phyloP scores from a whole-genome alignment of 2,329 filamentous ascomycete genomes.

The Myriosclerotinia scirpicola region DNA sequence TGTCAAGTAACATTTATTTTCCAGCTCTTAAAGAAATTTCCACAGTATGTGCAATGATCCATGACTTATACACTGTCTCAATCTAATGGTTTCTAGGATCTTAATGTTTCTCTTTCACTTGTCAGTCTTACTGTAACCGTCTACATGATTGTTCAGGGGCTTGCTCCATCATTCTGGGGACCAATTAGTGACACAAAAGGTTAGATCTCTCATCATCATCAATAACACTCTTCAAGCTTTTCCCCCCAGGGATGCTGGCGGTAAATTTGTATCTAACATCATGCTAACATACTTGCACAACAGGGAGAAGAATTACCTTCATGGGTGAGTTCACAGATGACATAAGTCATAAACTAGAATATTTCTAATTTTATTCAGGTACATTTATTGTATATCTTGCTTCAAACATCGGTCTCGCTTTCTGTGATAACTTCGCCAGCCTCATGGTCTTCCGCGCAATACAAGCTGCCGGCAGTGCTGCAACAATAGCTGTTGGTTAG shows the following conservation, averaged over 20 bases:
- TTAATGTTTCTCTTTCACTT: conserved; percentile 22
- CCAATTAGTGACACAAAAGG: conserved; percentile 43
- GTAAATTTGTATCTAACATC: neutral
- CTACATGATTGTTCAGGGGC: conserved; percentile 53
- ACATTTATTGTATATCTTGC: conserved; percentile 50
- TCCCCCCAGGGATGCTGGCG: neutral
- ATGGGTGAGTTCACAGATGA: conserved; percentile 25
- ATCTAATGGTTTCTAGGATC: conserved; percentile 10
- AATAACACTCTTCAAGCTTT: neutral
- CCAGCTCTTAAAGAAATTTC: conserved; percentile 25
- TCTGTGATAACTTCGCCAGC: conserved; percentile 46
- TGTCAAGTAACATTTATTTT: conserved; percentile 32
- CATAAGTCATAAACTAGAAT: neutral
- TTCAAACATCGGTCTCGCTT: conserved; percentile 49
- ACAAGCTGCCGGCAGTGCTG: conserved; percentile 49
- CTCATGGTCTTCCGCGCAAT: conserved; percentile 49
- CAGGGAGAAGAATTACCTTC: conserved; percentile 16
- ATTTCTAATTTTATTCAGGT: conserved; percentile 23
- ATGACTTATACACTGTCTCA: neutral
- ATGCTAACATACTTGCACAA: neutral
- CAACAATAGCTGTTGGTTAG: conserved; percentile 50
- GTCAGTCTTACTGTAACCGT: conserved; percentile 47
- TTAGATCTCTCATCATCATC: neutral
- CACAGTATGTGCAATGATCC: neutral
- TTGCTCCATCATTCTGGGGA: conserved; percentile 48